phyloP scores from a whole-genome alignment of 345 rosid genomes.

The Erucastrum elatum region DNA sequence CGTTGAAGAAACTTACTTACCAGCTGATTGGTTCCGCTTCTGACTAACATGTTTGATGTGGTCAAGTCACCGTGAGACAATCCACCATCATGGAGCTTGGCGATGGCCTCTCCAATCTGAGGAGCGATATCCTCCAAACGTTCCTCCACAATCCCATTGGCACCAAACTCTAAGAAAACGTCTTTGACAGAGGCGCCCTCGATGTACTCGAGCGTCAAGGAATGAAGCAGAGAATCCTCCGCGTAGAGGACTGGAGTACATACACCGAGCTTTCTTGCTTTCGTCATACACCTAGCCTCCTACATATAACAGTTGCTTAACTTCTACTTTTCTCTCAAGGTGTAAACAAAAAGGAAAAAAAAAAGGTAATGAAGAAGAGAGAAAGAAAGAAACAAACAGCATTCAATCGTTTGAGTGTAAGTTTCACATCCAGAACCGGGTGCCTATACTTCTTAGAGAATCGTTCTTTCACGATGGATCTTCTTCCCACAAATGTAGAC shows the following conservation, averaged over 20 bases:
- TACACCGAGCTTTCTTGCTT: slow-evolving; percentile 89
- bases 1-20: slow-evolving; percentile 36
- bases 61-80: slow-evolving; percentile 96
- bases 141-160: slow-evolving; percentile 63
- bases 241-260: slow-evolving; percentile 74
- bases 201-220: slow-evolving; percentile 81
- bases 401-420: slow-evolving; percentile 78
- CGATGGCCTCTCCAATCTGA: slow-evolving; percentile 88
- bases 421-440: slow-evolving; percentile 80
- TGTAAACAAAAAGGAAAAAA: not conserved
- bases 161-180: slow-evolving; percentile 72
- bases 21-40: slow-evolving; percentile 62
- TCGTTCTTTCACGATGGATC: slow-evolving; percentile 74
- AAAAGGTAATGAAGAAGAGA: not conserved
- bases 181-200: slow-evolving; percentile 85
- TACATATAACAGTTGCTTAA: slow-evolving; percentile 27
- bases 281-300: slow-evolving; percentile 98
- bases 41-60: slow-evolving; percentile 86
- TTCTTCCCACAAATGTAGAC: slow-evolving; percentile 73
- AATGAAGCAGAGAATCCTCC: slow-evolving; percentile 66
- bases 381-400: slow-evolving; percentile 58
- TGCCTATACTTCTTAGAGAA: slow-evolving; percentile 97
- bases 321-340: not conserved
- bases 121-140: slow-evolving; percentile 63
- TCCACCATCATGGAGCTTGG: slow-evolving; percentile 93